A percentile compares a stretch with the other conserved stretches of the same genome.
These are phyloP conservation scores for Neurospora sp. DNA, from an alignment of 495 filamentous ascomycete species.

Conservation along the genomic window DNA sequence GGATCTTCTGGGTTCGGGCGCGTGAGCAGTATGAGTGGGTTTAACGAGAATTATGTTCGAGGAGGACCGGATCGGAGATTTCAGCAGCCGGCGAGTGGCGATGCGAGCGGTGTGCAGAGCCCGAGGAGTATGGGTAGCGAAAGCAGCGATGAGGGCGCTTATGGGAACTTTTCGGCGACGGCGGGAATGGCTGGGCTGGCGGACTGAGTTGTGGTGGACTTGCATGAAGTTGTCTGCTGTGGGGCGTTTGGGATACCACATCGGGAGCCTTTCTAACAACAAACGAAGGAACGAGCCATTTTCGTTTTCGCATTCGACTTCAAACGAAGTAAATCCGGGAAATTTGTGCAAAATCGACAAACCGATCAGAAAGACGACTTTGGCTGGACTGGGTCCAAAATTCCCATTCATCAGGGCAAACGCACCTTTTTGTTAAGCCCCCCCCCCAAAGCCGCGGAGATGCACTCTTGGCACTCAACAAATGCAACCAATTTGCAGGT, in stretches of 20 bases:
- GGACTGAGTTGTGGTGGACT: conserved; percentile 8
- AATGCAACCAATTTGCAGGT: not conserved
- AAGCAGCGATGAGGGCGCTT: conserved; percentile 41
- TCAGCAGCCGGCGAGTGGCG: conserved; percentile 26
- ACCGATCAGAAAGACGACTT: not conserved
- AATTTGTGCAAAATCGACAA: not conserved
- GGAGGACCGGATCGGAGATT: conserved; percentile 2
- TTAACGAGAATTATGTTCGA: conserved; percentile 8
- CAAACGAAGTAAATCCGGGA: not conserved
- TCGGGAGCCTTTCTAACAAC: not conserved
- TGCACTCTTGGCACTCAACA: not conserved
- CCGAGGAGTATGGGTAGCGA: conserved; percentile 31
- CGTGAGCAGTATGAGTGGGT: conserved; percentile 14
- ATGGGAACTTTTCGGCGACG: conserved; percentile 40
- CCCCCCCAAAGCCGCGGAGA: not conserved
- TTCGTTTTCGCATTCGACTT: not conserved
- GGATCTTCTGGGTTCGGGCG: conserved; percentile 1
- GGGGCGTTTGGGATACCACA: no score
- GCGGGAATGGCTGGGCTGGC: conserved; percentile 26
- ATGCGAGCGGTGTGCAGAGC: conserved; percentile 34
- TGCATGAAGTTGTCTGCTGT: not conserved
- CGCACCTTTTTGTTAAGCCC: not conserved
- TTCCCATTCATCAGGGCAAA: not conserved
- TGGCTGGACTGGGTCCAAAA: not conserved
- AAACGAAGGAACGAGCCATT: not conserved